Conservation (phyloP, 2,329 filamentous ascomycete genomes). For the Pseudogymnoascus sp. region DNA sequence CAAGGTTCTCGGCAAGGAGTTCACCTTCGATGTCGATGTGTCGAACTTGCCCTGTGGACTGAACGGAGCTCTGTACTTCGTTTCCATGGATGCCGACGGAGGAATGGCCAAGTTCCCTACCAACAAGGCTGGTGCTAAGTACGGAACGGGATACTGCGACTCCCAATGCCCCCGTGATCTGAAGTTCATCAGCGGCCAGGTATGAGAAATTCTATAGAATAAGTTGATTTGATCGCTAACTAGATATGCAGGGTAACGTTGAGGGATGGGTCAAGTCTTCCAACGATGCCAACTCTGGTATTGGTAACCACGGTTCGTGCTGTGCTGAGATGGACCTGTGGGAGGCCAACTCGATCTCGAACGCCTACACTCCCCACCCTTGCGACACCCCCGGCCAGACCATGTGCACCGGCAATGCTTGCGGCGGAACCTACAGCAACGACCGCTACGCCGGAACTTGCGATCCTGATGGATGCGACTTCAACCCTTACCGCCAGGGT, state of each 20-base stretch:
- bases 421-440: slow-evolving; percentile 31
- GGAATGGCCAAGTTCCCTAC: slow-evolving; percentile 42
- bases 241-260: slow-evolving; percentile 40
- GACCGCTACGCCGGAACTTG: slow-evolving; percentile 47
- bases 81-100: slow-evolving; percentile 55
- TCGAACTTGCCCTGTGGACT: slow-evolving; percentile 60
- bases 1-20: slow-evolving; percentile 57
- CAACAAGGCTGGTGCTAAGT: slow-evolving; percentile 50
- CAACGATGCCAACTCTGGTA: slow-evolving; percentile 45
- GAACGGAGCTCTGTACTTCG: slow-evolving; percentile 63
- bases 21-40: slow-evolving; percentile 66
- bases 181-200: slow-evolving; percentile 46
- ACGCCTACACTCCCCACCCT: slow-evolving; percentile 50
- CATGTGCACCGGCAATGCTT: slow-evolving; percentile 35
- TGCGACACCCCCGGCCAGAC: slow-evolving; percentile 39
- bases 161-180: slow-evolving; percentile 47
- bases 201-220: slow-evolving; percentile 25
- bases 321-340: slow-evolving; percentile 63
- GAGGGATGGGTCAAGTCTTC: slow-evolving; percentile 41
- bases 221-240: slow-evolving; percentile 19
- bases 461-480: slow-evolving; percentile 55
- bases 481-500: slow-evolving; percentile 53
- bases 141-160: slow-evolving; percentile 58
- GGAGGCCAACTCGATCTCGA: slow-evolving; percentile 54
- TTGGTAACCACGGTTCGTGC: slow-evolving; percentile 50